Conservation (phyloP, 371 early-diverging fungal genomes). For the Mucor saturninus region DNA sequence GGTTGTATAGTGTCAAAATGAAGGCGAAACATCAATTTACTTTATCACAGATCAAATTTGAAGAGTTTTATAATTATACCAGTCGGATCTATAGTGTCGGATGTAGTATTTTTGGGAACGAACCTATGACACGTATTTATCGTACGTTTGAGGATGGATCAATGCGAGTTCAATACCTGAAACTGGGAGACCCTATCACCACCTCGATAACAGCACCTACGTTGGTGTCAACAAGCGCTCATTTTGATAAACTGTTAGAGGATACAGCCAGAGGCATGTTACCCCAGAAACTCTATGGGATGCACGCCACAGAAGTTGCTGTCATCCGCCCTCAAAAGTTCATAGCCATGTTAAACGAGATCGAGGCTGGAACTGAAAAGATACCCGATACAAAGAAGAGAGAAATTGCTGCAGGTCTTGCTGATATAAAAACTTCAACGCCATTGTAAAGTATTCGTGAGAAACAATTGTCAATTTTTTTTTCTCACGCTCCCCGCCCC, state of each 20-base stretch:
- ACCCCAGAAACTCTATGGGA: background rate
- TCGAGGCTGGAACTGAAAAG: too few species aligned
- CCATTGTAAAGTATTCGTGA: too few species aligned
- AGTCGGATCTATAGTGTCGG: constrained; percentile 6
- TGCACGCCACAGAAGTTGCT: too few species aligned
- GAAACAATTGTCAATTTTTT: too few species aligned
- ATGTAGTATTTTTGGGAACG: background rate
- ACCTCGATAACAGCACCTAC: background rate
- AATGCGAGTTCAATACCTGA: constrained; percentile 16
- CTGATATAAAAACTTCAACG: too few species aligned
- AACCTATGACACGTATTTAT: constrained; percentile 4
- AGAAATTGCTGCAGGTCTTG: too few species aligned
- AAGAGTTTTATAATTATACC: constrained; percentile 1
- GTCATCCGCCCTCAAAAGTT: too few species aligned
- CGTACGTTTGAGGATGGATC: constrained; percentile 31
- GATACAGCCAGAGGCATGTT: background rate
- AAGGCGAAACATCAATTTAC: constrained; percentile 8
- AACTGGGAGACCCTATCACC: background rate
- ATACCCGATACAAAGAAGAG: background rate
- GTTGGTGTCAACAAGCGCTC: background rate
- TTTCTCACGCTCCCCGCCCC: background rate
- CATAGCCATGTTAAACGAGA: too few species aligned
- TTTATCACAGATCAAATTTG: constrained; percentile 8
- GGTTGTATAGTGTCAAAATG: too few species aligned
- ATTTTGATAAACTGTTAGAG: background rate